Base-by-base conservation (phyloP, 352 stramenopile species). In the Globisporangium carolinianum region DNA sequence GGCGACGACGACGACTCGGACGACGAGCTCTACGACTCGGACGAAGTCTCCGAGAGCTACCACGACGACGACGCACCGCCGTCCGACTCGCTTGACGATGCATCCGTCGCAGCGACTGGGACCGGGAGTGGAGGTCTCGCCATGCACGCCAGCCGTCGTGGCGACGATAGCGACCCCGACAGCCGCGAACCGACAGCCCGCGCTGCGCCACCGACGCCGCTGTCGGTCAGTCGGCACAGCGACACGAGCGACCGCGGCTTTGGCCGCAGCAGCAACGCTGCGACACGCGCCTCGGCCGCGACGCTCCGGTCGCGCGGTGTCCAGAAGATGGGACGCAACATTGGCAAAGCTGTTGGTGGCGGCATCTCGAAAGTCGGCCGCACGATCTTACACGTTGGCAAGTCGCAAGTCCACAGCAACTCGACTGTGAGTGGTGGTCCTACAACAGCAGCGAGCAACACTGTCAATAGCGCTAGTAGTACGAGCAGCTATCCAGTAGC, bases 1-100 rank as follows among this genome's bases (percentile, higher is more conserved):
- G 80, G 84, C 0, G 81, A 94, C 0, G 81, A 94, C 0, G 81
- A 94, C 43, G 76, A 87, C 51, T 91, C 80, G 15, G 80, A 90
- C 53, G 80, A 83, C 55, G 80, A 83, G 9, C 53, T 81, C 0
- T 89, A 91, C 60, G 82, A 89, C 50, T 91, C 79, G 5, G 74
- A 84, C 38, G 73, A 89, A 47, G 73, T 91, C 17, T 85, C 76
- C 0, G 82, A 87, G 53, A 79, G 17, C 45, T 49, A n/a, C 14
- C 14, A 49, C n/a, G 45, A 49, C 43, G 43, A 48, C 45, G 45
- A 49, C 5, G 15, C 41, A 6, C 10, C 41, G 9, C n/a, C n/a
- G 45, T 18, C 17, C 45, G n/a, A 15, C 5, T 8, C 15, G 45
- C 45, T 5, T n/a, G 45, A 17, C 45, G 15, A 14, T 49, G 17